A percentile compares a stretch with the other conserved stretches of the same genome.
These are phyloP conservation scores for Entoloma clypeatum DNA, from an alignment of 1,284 basidiomycete genomes.

Conservation along the genomic window DNA sequence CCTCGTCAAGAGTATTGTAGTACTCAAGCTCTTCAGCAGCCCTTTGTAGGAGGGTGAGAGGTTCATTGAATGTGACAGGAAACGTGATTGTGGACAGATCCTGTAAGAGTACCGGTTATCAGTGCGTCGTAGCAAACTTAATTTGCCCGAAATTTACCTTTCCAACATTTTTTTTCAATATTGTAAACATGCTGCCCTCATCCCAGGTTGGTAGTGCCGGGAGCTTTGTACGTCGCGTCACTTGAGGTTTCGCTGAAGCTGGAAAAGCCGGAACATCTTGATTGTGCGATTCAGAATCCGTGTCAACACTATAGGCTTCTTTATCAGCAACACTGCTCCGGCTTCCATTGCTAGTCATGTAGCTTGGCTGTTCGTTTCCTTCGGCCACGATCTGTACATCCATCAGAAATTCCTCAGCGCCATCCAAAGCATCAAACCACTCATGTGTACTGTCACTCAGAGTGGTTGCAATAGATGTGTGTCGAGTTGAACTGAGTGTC, in stretches of 20 bases:
- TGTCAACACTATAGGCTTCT: conserved; percentile 44
- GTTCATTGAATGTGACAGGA: conserved; percentile 88
- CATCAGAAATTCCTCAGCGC: conserved; percentile 67
- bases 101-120: conserved; percentile 38
- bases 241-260: conserved; percentile 18
- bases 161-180: conserved; percentile 91
- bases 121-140: too few species aligned
- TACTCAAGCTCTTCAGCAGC: conserved; percentile 85
- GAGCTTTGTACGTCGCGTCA: conserved; percentile 58
- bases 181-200: conserved; percentile 83
- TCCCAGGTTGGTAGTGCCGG: conserved; percentile 70
- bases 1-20: conserved; percentile 63
- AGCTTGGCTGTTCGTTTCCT: conserved; percentile 40
- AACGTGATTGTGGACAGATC: conserved; percentile 83
- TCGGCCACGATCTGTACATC: conserved; percentile 42
- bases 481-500: conserved; percentile 35
- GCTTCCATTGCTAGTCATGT: conserved; percentile 37
- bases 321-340: conserved; percentile 36
- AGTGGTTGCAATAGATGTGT: conserved; percentile 51
- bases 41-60: conserved; percentile 77
- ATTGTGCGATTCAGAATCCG: conserved; percentile 40
- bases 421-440: conserved; percentile 70
- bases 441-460: conserved; percentile 57
- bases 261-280: conserved; percentile 1
- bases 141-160: too few species aligned